Evolutionary conservation across 2,329 filamentous ascomycete genomes (phyloP).

Genomic region (Aspergillus sp.): DNA sequence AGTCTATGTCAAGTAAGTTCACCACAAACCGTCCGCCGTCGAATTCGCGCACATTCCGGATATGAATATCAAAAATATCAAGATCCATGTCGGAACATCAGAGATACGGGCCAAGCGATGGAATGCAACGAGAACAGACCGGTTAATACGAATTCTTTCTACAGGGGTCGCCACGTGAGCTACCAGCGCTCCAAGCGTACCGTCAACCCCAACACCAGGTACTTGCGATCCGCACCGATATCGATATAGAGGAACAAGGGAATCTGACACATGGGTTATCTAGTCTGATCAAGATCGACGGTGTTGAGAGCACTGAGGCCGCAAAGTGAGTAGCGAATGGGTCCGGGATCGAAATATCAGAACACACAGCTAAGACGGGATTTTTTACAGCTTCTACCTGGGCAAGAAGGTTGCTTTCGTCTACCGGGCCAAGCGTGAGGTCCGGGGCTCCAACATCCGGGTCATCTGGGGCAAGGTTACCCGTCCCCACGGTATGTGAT

Average conservation of each 20-base stretch:
- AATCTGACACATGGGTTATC: constrained; percentile 30
- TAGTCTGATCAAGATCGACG: constrained; percentile 96
- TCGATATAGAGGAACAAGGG: constrained; percentile 13
- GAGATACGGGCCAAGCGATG: constrained; percentile 18
- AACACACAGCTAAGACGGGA: constrained; percentile 26
- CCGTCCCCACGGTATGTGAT: constrained; percentile 78
- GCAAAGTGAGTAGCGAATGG: constrained; percentile 65
- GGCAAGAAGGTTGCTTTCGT: constrained; percentile 99
- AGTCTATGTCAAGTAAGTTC: constrained; percentile 90
- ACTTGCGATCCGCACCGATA: constrained; percentile 23
- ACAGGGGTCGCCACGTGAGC: constrained; percentile 94
- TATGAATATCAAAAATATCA: constrained; percentile 21
- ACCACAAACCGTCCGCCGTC: constrained; percentile 27
- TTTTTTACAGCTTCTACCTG: constrained; percentile 73
- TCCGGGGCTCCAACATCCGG: constrained; percentile 97
- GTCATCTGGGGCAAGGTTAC: constrained; percentile 99
- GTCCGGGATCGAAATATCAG: background rate
- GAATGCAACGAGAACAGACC: constrained; percentile 23
- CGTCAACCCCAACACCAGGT: constrained; percentile 80
- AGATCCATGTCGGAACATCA: constrained; percentile 9
- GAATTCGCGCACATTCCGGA: constrained; percentile 20
- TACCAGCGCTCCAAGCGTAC: constrained; percentile 95
- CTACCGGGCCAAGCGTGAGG: constrained; percentile 92
- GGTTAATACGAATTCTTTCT: constrained; percentile 39
- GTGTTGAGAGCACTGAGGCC: constrained; percentile 85